A percentile compares a stretch with the other conserved stretches of the same genome.
Conservation (phyloP, 2,329 filamentous ascomycete species). For the Trichophyton benhamiae region DNA sequence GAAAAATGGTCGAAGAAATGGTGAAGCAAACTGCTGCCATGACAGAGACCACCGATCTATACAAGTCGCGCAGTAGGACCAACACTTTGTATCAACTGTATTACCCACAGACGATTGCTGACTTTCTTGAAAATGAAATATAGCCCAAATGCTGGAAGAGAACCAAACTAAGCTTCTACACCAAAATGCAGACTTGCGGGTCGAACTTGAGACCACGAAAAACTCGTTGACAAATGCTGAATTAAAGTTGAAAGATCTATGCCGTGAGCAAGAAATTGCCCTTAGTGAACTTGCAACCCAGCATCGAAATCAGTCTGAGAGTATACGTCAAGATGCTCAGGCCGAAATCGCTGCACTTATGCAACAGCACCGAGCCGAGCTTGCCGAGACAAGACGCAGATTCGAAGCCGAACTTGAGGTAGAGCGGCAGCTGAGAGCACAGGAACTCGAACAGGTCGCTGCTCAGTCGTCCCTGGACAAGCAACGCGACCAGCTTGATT, state of each 20-base stretch:
- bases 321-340: constrained; percentile 32
- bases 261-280: constrained; percentile 41
- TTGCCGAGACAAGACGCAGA: constrained; percentile 52
- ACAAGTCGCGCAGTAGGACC: constrained; percentile 59
- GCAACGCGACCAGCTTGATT: constrained; percentile 31
- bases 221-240: constrained; percentile 40
- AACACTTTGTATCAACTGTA: not conserved
- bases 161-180: constrained; percentile 40
- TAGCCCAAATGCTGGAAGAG: constrained; percentile 47
- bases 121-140: not conserved
- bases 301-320: constrained; percentile 34
- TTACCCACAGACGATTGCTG: not conserved
- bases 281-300: constrained; percentile 43
- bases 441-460: constrained; percentile 55
- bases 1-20: constrained; percentile 49
- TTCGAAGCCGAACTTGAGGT: constrained; percentile 56
- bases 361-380: constrained; percentile 53
- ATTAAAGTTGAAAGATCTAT: constrained; percentile 39
- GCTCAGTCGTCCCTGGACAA: constrained; percentile 39
- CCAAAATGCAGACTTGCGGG: constrained; percentile 45
- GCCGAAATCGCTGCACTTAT: constrained; percentile 47
- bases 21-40: not conserved
- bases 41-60: constrained; percentile 3
- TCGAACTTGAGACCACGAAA: constrained; percentile 54
- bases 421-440: constrained; percentile 45